Evolutionary conservation across 176 grass and related monocot species (phyloP), one percentile per base, ranked within the genome.

Genomic region (Zea luxurians): DNA sequence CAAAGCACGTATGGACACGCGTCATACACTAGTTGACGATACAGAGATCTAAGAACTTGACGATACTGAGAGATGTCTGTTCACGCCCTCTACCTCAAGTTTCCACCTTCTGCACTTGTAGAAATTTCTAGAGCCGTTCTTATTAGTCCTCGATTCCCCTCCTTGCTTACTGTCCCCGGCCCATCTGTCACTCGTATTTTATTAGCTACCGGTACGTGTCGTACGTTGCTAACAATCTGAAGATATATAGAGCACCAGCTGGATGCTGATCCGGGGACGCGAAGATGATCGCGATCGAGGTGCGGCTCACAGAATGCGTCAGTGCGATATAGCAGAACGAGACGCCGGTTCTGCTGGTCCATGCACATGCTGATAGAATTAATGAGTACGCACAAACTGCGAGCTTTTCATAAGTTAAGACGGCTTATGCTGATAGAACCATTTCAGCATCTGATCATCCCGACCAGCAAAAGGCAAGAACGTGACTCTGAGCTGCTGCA

Each of bases 381-480:
- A 15, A 17, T 54, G 16, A 54, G 7, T 54, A 7, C 6, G 5
- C 54, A 58, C 54, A 58, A 17, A 58, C n/a, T 20, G 17, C 27
- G 27, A 27, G 27, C 27, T 27, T 27, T 27, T 27, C 27, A 27
- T 27, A 27, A 27, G 27, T 27, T 27, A 27, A n/a, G n/a, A n/a
- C n/a, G n/a, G n/a, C n/a, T n/a, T n/a, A n/a, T n/a, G n/a, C n/a
- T n/a, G n/a, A n/a, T n/a, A n/a, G n/a, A n/a, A n/a, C n/a, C 27
- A 27, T 27, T 27, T 27, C 27, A 27, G 1, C 27, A 27, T 27
- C 27, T 27, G 27, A 27, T 27, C 27, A 27, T 27, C 27, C 27
- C 27, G 27, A 27, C 27, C 27, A 27, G 27, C 47, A 82, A 74
- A 74, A 74, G 57, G 57, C 48, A 9, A 8, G 66, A 66, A 18